Evolutionary conservation across 306 rosid genomes (phyloP), one percentile per base, ranked within the genome.

Genomic region (Lathyrus sativus): DNA sequence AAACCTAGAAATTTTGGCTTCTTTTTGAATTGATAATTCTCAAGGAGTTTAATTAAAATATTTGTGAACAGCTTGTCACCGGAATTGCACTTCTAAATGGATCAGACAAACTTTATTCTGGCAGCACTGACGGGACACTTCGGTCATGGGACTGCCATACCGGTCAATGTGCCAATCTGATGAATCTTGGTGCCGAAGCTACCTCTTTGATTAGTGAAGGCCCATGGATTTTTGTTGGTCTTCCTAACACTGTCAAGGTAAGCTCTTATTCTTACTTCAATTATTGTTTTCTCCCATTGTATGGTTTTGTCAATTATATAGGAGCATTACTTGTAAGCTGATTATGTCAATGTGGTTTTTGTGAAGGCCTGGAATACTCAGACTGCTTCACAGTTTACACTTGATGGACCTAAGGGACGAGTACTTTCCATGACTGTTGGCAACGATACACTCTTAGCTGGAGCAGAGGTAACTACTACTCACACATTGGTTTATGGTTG

Each of bases 331-430:
- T 13, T 62, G 14, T 35, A 33, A 56, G 48, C 65, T 77, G 58
- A 70, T 13, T 26, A 11, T 29, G 18, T 65, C 45, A 15, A 42
- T 11, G 18, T 59, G 43, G 22, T 48, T 54, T 12, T 75, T 58
- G 19, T 78, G 72, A 39, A 85, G 90, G 87, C 85, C 12, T 83
- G 84, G 78, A 81, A 88, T 74, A 77, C 33, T 48, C 51, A 75
- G 11, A 70, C 65, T 22, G 24, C 38, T 57, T 55, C 73, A 0
- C 78, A 66, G 18, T 74, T 61, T 41, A 66, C 37, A 67, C 81
- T 85, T 2, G 41, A 73, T 46, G 87, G 87, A 49, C 88, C 84
- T 4, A 46, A 39, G 56, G 84, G 84, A 2, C 76, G 19, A 63
- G 78, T 77, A 22, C 45, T 63, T 57, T 53, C 84, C 13, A 66